Evolutionary conservation across 306 rosid genomes (phyloP).

Genomic region (Trifolium subterraneum): DNA sequence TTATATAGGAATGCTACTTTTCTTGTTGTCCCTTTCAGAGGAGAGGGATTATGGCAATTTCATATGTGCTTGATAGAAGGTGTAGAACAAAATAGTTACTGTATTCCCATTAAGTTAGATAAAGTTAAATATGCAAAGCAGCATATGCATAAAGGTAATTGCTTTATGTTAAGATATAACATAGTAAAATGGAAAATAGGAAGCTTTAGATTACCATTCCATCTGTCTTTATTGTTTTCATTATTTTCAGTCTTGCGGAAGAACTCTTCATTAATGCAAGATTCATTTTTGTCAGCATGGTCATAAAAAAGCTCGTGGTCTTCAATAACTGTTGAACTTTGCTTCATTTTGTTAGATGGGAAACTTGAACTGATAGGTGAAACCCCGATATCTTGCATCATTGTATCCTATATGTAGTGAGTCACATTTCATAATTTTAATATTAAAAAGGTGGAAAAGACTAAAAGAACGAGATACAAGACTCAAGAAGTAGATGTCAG

Average conservation of each 20-base stretch:
- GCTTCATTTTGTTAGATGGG: conserved; percentile 55
- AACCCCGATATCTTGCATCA: conserved; percentile 59
- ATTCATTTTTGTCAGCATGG: conserved; percentile 42
- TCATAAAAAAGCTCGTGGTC: conserved; percentile 44
- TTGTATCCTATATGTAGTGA: conserved; percentile 63
- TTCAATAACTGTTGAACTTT: conserved; percentile 42
- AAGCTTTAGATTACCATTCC: conserved; percentile 62
- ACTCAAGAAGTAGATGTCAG: background rate
- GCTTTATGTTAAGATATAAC: background rate
- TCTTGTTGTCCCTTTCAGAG: background rate
- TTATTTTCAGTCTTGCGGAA: conserved; percentile 46
- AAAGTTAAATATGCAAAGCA: conserved; percentile 26
- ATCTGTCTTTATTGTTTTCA: conserved; percentile 51
- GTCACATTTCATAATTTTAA: conserved; percentile 39
- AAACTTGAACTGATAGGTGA: conserved; percentile 51
- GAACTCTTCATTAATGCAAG: conserved; percentile 51
- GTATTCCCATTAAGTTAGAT: conserved; percentile 4
- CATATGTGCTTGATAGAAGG: conserved; percentile 12
- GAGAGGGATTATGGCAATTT: conserved; percentile 35
- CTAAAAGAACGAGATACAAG: background rate
- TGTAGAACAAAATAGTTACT: conserved; percentile 10
- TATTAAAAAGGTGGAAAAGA: conserved; percentile 28
- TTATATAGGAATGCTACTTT: conserved; percentile 25
- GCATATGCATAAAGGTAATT: conserved; percentile 14
- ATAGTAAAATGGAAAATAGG: conserved; percentile 9